phyloP scores from a whole-genome alignment of 805 yeast species.

The Nakazawaea laoshanensis region DNA sequence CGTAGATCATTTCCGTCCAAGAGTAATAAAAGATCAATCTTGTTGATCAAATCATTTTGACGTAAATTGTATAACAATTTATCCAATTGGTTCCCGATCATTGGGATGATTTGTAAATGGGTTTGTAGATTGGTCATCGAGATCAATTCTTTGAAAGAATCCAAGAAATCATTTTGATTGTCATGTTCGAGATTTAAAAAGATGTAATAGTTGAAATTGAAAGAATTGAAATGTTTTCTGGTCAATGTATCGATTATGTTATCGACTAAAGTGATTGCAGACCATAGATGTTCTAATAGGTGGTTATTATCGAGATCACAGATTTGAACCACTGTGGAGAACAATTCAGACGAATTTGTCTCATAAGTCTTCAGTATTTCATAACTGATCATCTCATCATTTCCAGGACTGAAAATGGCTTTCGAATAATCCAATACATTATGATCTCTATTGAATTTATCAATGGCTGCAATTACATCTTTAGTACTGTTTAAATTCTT shows the following conservation, averaged over 20 bases:
- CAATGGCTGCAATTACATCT: slow-evolving; percentile 1
- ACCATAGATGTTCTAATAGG: slow-evolving; percentile 8
- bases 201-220: slow-evolving; percentile 20
- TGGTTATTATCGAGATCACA: slow-evolving; percentile 13
- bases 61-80: slow-evolving; percentile 16
- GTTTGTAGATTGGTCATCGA: neutral
- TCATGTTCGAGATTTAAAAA: slow-evolving; percentile 26
- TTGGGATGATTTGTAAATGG: slow-evolving; percentile 16
- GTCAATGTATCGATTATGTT: slow-evolving; percentile 17
- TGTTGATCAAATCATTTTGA: slow-evolving; percentile 16
- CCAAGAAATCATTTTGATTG: slow-evolving; percentile 21
- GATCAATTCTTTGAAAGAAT: slow-evolving; percentile 1
- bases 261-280: slow-evolving; percentile 16
- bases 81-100: slow-evolving; percentile 25
- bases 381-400: slow-evolving; percentile 20
- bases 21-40: slow-evolving; percentile 26
- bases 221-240: slow-evolving; percentile 27
- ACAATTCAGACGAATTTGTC: slow-evolving; percentile 20
- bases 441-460: slow-evolving; percentile 18
- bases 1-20: slow-evolving; percentile 25
- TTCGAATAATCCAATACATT: slow-evolving; percentile 19
- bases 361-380: slow-evolving; percentile 23
- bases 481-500: neutral
- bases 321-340: slow-evolving; percentile 25
- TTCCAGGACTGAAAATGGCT: slow-evolving; percentile 16